Conservation (phyloP, 352 stramenopile genomes). For the Pythium utonaiense region DNA sequence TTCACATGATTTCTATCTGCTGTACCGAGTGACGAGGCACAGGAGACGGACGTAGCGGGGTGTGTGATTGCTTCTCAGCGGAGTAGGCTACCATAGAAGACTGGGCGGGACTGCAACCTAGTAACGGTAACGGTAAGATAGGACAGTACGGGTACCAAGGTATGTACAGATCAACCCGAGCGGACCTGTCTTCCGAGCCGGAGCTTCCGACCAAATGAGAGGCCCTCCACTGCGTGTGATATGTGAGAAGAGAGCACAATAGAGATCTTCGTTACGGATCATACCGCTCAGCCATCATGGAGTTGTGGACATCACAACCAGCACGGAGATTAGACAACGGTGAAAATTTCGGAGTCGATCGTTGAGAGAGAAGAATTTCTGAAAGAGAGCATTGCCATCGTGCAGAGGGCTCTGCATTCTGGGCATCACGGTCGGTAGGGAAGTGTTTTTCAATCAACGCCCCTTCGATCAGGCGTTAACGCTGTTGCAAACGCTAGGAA, state of each 20-base stretch:
- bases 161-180: no score
- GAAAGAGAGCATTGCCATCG: neutral
- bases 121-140: no score
- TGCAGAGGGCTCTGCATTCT: neutral
- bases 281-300: neutral
- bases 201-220: no score
- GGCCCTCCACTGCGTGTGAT: neutral
- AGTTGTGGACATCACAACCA: neutral
- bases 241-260: neutral
- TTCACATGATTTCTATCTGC: neutral
- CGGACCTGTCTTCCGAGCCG: no score
- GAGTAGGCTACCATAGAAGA: no score
- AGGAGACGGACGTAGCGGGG: neutral
- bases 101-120: no score
- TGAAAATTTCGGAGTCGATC: neutral
- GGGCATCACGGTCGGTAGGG: neutral
- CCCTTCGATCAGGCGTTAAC: neutral
- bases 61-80: no score
- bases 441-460: neutral
- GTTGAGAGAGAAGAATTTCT: neutral
- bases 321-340: neutral
- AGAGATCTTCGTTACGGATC: neutral
- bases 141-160: no score
- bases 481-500: constrained; percentile 2
- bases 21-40: neutral